phyloP scores from a whole-genome alignment of 805 yeast genomes.

The Starmerella sirachaensis region DNA sequence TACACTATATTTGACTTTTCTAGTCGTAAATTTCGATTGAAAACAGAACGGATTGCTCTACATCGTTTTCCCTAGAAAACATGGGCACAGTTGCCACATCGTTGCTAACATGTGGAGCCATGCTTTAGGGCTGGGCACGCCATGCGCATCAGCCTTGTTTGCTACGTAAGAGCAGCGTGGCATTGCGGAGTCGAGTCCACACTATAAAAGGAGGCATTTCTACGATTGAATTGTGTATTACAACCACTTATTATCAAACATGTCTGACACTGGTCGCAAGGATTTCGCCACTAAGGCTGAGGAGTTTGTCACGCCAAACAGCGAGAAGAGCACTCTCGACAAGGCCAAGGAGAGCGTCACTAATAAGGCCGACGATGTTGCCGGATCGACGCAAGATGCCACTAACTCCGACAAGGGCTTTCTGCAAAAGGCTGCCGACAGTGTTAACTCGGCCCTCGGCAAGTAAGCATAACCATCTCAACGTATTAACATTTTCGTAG shows the following conservation, averaged over 20 bases:
- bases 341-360: constrained; percentile 62
- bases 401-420: constrained; percentile 27
- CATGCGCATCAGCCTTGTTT: too few relatives aligned
- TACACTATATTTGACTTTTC: too few relatives aligned
- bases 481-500: too few relatives aligned
- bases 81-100: too few relatives aligned
- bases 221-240: not conserved
- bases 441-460: constrained; percentile 16
- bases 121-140: too few relatives aligned
- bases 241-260: constrained; percentile 5
- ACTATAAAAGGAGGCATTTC: not conserved
- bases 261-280: constrained; percentile 51
- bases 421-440: constrained; percentile 40
- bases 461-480: too few relatives aligned
- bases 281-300: constrained; percentile 53
- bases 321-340: constrained; percentile 49
- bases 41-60: too few relatives aligned
- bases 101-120: too few relatives aligned
- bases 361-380: constrained; percentile 50
- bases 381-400: constrained; percentile 49
- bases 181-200: too few relatives aligned
- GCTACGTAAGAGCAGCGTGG: too few relatives aligned
- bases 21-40: too few relatives aligned
- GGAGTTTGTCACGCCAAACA: constrained; percentile 59
- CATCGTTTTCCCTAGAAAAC: too few relatives aligned